A percentile compares a stretch with the other conserved stretches of the same genome.
Evolutionary conservation across 768 basidiomycete species (phyloP).

Genomic region (Russula lepida): DNA sequence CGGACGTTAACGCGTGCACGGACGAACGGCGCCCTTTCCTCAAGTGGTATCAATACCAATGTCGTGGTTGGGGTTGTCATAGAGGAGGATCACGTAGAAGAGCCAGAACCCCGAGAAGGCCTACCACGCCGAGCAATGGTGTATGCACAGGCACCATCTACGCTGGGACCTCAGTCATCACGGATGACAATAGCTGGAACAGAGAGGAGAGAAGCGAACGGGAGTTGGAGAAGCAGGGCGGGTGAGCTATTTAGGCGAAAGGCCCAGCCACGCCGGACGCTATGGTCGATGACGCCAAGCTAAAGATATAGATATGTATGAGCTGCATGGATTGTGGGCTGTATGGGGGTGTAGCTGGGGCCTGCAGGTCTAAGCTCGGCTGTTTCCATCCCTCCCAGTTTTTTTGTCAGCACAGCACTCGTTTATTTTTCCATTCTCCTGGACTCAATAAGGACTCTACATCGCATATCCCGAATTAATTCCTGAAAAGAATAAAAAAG

Average conservation of each 20-base stretch:
- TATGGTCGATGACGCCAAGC: neutral
- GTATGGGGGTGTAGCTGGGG: neutral
- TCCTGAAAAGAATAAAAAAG: neutral
- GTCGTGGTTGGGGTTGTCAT: slow-evolving; percentile 21
- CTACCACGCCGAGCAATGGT: neutral
- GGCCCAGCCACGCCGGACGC: neutral
- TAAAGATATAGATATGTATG: too few species aligned
- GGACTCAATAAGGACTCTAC: neutral
- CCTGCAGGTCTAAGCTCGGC: neutral
- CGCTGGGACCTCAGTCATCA: slow-evolving; percentile 4
- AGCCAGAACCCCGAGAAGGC: neutral
- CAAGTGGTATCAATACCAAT: neutral
- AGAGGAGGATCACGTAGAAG: slow-evolving; percentile 17
- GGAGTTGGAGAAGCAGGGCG: slow-evolving; percentile 11
- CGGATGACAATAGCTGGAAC: slow-evolving; percentile 8
- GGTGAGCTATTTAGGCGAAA: slow-evolving; percentile 11
- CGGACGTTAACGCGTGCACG: slow-evolving; percentile 18
- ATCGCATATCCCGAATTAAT: neutral
- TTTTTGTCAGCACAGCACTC: neutral
- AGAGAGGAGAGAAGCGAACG: neutral
- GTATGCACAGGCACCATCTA: slow-evolving; percentile 5
- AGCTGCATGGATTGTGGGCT: neutral
- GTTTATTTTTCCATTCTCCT: neutral
- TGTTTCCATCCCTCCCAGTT: neutral
- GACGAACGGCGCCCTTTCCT: slow-evolving; percentile 1